Base-by-base conservation (phyloP, 2,329 filamentous ascomycete genomes). In the Exophiala sideris region DNA sequence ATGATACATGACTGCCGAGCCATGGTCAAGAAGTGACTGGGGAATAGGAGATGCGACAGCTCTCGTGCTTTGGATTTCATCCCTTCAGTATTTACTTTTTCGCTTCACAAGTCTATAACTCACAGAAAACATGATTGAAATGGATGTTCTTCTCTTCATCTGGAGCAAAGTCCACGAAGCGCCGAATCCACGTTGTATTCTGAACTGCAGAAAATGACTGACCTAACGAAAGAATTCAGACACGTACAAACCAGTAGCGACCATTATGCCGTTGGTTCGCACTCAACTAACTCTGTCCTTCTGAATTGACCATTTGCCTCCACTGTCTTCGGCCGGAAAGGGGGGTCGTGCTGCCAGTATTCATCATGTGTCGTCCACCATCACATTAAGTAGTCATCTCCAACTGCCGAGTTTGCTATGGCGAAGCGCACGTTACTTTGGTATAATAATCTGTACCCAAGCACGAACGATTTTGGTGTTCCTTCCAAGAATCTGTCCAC, bases 401-500 rank as follows among this genome's bases (percentile, higher is more conserved):
- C 29, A 2, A 4, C 7, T 29, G 2, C 2, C 44, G 20, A 8
- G 8, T 21, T 42, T 20, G n/a, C 20, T 21, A n/a, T 24, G 8
- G 6, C 34, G 24, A 40, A 34, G 44, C 11, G 7, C 33, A 36
- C 16, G 18, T 5, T 12, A 16, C 32, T 40, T 38, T 18, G 51
- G 50, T 38, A 42, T 46, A 5, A 51, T 14, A 11, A 48, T 18
- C 12, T 41, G 34, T 14, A 48, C 56, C 7, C 21, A 47, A 12
- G 48, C 48, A 12, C 54, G 47, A 20, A 58, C 44, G 35, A 39
- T 41, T 18, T 20, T 3, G 33, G 47, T 21, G 29, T 58, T 58
- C 7, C 35, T 45, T 18, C 20, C 24, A 48, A 58, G 12, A 48
- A 45, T 11, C 41, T 11, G 9, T 12, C 21, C 12, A 54, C 16